Conservation (phyloP, 495 filamentous ascomycete species). For the Massariosphaeria phaeospora region DNA sequence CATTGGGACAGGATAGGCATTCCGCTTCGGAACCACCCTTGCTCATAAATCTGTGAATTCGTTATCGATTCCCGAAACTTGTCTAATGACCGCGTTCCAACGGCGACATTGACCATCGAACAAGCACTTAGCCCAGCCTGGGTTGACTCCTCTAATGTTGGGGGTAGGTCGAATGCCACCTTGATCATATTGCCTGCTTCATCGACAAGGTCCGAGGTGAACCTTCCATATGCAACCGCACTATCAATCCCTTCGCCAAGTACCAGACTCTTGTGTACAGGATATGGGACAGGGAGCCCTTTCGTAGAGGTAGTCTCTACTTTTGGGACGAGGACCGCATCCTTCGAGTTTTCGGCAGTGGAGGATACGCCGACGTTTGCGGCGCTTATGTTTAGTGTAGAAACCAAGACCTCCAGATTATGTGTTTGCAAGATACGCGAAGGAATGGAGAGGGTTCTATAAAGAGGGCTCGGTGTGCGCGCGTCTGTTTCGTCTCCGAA, state of each 20-base stretch:
- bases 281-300: slow-evolving; percentile 63
- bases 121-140: slow-evolving; percentile 26
- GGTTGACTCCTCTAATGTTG: slow-evolving; percentile 36
- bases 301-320: slow-evolving; percentile 60
- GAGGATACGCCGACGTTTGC: slow-evolving; percentile 9
- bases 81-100: slow-evolving; percentile 54
- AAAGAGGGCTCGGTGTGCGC: slow-evolving; percentile 45
- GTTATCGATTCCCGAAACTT: slow-evolving; percentile 62
- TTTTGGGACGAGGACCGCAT: slow-evolving; percentile 65
- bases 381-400: slow-evolving; percentile 46
- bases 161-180: slow-evolving; percentile 52
- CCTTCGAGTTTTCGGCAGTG: slow-evolving; percentile 43
- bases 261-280: slow-evolving; percentile 77
- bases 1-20: slow-evolving; percentile 62
- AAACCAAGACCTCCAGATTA: slow-evolving; percentile 75
- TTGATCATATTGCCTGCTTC: slow-evolving; percentile 46
- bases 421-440: slow-evolving; percentile 62
- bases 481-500: slow-evolving; percentile 48
- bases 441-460: slow-evolving; percentile 58
- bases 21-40: slow-evolving; percentile 66
- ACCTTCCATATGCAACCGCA: slow-evolving; percentile 48
- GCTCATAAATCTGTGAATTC: slow-evolving; percentile 65
- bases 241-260: slow-evolving; percentile 63
- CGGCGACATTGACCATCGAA: slow-evolving; percentile 52
- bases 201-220: slow-evolving; percentile 40